Base-by-base conservation (phyloP, 768 basidiomycete species). In the Serendipita indica region DNA sequence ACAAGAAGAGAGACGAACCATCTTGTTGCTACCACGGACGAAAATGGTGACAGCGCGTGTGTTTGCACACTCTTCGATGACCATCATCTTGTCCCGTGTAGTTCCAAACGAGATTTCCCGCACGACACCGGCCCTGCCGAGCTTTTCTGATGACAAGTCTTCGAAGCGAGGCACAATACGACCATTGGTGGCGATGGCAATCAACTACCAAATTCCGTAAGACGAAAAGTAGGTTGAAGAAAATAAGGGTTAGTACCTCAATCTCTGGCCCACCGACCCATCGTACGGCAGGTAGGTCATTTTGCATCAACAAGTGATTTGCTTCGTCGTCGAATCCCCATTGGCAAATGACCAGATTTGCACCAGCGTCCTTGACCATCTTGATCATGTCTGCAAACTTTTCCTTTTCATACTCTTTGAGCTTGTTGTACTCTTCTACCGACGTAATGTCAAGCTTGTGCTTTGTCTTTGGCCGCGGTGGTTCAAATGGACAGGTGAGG, bases 271-370 rank as follows among this genome's bases (percentile, higher is more conserved):
- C 96, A 61, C 96, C 96, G 59, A 99, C 96, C 96, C 96, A 98
- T 68, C 96, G 79, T 30, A 98, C 94, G 28, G 96, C 89, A 39
- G 96, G 96, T 33, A 99, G 76, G 13, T 93, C 89, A 65, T 97
- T 98, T 75, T 96, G 92, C 89, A 98, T 91, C 63, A 99, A 72
- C 65, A 98, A 64, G 69, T 98, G 96, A 68, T 99, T 99, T 41
- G 96, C 96, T 72, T 99, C 96, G 67, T 99, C 96, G 68, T 99
- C 96, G 68, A 99, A 99, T 61, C 96, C 96, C 96, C 96, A 99
- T 69, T 99, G 96, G 72, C 96, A 99, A 65, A 99, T 97, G 63
- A 99, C 96, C 61, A 99, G 72, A 71, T 99, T 99, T 13, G 96
- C 94, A 34, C 96, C 96, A 14, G 93, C 87, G 65, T 94, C 85